These are phyloP conservation scores for Panus rudis DNA, from an alignment of 768 basidiomycete species.

Conservation along the genomic window DNA sequence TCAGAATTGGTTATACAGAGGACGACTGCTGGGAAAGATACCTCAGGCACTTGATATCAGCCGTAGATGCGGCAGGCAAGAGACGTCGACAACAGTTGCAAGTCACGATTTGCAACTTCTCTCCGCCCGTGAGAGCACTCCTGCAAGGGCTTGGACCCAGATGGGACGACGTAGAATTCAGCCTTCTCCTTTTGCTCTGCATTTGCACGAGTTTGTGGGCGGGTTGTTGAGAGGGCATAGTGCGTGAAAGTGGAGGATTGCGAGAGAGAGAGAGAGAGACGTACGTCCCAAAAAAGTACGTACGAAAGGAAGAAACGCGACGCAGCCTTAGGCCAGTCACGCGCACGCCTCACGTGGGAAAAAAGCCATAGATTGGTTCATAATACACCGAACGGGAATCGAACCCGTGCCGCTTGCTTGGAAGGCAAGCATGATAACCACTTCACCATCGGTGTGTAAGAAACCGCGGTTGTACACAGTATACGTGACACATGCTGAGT, in stretches of 20 bases:
- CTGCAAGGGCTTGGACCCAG: too few species aligned
- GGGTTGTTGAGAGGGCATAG: not conserved
- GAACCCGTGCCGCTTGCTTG: constrained; percentile 33
- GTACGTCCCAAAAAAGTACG: not conserved
- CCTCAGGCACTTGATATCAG: not conserved
- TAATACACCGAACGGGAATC: constrained; percentile 17
- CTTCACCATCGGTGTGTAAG: constrained; percentile 60
- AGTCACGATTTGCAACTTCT: too few species aligned
- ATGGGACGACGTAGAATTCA: too few species aligned
- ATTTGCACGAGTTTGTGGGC: not conserved
- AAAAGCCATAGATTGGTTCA: too few species aligned
- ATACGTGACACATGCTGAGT: too few species aligned
- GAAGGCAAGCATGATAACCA: constrained; percentile 90
- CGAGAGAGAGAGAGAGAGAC: not conserved
- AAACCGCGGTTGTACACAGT: not conserved
- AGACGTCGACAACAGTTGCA: too few species aligned
- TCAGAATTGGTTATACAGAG: too few species aligned
- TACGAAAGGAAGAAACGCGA: not conserved
- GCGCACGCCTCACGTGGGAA: not conserved
- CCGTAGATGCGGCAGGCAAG: too few species aligned
- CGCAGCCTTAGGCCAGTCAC: not conserved
- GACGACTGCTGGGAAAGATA: not conserved
- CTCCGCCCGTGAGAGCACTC: too few species aligned
- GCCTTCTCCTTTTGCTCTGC: too few species aligned
- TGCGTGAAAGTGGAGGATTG: not conserved